Percentiles rank a stretch among this genome's conserved stretches.
These are phyloP conservation scores for Zopfia rhizophila DNA, from an alignment of 2,329 filamentous ascomycete genomes.

Conservation along the genomic window DNA sequence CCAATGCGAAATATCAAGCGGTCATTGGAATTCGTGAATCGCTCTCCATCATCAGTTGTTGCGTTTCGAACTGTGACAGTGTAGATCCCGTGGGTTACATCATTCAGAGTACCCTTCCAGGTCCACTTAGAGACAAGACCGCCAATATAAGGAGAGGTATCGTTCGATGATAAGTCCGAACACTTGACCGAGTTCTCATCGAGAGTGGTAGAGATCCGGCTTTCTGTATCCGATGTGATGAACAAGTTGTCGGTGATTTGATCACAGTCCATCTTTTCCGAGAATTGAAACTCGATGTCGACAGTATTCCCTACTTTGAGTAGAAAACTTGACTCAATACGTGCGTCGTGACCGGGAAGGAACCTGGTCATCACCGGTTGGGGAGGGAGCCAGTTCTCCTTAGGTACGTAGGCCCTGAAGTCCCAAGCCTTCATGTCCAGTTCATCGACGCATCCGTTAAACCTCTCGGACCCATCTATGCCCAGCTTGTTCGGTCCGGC, in stretches of 20 bases:
- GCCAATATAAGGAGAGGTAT: constrained; percentile 59
- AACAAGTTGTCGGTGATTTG: constrained; percentile 61
- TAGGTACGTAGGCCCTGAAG: constrained; percentile 69
- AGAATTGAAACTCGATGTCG: constrained; percentile 67
- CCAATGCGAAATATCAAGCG: constrained; percentile 71
- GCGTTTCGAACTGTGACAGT: constrained; percentile 67
- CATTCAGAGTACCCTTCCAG: constrained; percentile 63
- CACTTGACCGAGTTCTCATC: constrained; percentile 58
- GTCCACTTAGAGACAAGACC: constrained; percentile 65
- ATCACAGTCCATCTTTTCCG: constrained; percentile 70
- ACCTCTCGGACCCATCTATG: constrained; percentile 39
- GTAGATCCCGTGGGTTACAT: constrained; percentile 71
- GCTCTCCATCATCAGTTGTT: constrained; percentile 54
- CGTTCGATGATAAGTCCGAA: constrained; percentile 43
- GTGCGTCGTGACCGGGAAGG: constrained; percentile 69
- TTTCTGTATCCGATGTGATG: constrained; percentile 62
- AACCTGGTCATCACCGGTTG: constrained; percentile 69
- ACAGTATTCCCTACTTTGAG: constrained; percentile 57
- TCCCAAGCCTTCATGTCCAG: constrained; percentile 66
- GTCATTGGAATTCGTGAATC: constrained; percentile 63
- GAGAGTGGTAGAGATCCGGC: constrained; percentile 55
- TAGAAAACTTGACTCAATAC: constrained; percentile 61
- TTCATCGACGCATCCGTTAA: constrained; percentile 67
- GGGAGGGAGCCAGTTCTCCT: constrained; percentile 60
- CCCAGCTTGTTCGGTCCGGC: constrained; percentile 56